These are phyloP conservation scores for Deuterostichococcus epilithicus DNA, from an alignment of 139 green algal genomes.

Conservation along the genomic window DNA sequence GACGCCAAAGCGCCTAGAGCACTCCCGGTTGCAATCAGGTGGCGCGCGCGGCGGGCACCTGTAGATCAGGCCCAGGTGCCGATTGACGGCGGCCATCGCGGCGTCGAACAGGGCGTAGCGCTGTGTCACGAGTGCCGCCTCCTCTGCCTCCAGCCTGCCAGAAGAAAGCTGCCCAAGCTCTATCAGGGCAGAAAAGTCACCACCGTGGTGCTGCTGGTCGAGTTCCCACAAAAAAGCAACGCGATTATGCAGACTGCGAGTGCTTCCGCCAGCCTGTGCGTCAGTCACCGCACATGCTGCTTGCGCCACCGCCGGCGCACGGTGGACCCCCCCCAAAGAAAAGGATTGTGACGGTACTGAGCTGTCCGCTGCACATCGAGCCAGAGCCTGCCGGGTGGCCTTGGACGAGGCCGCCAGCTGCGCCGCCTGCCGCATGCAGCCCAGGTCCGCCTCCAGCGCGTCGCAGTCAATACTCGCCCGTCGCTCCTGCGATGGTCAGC, in stretches of 20 bases:
- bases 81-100: slow-evolving; percentile 21
- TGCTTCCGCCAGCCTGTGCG: too few species aligned
- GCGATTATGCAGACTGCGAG: too few species aligned
- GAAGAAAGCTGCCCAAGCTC: too few species aligned
- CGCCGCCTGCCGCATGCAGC: background rate
- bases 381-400: background rate
- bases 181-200: too few species aligned
- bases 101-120: slow-evolving; percentile 33
- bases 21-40: too few species aligned
- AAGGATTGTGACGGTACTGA: too few species aligned
- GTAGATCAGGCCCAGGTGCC: slow-evolving; percentile 28
- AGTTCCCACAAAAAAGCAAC: too few species aligned
- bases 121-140: slow-evolving; percentile 36
- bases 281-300: too few species aligned
- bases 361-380: background rate
- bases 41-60: background rate
- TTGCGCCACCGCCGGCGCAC: too few species aligned
- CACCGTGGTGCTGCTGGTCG: too few species aligned
- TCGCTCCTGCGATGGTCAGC: background rate
- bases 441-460: slow-evolving; percentile 14
- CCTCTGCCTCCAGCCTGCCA: slow-evolving; percentile 13
- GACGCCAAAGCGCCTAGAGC: too few species aligned
- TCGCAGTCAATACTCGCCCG: background rate
- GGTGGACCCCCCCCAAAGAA: too few species aligned
- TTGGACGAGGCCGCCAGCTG: background rate